Evolutionary conservation across 2,329 filamentous ascomycete genomes (phyloP).

Genomic region (Penicillium vulpinum): DNA sequence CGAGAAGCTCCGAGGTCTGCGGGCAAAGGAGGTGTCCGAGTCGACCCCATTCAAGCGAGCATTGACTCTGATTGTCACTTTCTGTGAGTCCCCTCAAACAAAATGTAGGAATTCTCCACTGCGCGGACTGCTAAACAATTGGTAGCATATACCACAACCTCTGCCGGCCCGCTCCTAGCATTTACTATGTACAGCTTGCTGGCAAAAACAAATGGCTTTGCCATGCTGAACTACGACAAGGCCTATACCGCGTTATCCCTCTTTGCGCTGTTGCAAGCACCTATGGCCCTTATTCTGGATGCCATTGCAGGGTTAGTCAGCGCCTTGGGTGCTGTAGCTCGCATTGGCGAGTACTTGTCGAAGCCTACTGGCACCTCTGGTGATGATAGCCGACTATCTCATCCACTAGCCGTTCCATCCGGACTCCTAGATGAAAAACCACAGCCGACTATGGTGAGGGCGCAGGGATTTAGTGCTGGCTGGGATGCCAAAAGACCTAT

Average conservation of each 20-base stretch:
- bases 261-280: too few relatives aligned
- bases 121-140: too few relatives aligned
- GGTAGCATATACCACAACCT: too few relatives aligned
- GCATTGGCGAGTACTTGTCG: not conserved
- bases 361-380: not conserved
- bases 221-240: too few relatives aligned
- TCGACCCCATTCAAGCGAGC: not conserved
- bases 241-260: too few relatives aligned
- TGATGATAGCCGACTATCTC: not conserved
- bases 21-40: not conserved
- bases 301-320: too few relatives aligned
- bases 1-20: not conserved
- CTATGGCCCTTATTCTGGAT: too few relatives aligned
- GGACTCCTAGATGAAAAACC: not conserved
- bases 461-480: not conserved
- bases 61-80: not conserved
- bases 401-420: not conserved
- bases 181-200: too few relatives aligned
- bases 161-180: too few relatives aligned
- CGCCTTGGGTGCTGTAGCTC: not conserved
- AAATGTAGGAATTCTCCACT: too few relatives aligned
- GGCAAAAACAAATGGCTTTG: too few relatives aligned
- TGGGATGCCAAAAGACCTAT: not conserved
- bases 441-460: not conserved
- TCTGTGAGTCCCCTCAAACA: not conserved